phyloP scores from a whole-genome alignment of 768 basidiomycete species.

The Grammothele lineata region DNA sequence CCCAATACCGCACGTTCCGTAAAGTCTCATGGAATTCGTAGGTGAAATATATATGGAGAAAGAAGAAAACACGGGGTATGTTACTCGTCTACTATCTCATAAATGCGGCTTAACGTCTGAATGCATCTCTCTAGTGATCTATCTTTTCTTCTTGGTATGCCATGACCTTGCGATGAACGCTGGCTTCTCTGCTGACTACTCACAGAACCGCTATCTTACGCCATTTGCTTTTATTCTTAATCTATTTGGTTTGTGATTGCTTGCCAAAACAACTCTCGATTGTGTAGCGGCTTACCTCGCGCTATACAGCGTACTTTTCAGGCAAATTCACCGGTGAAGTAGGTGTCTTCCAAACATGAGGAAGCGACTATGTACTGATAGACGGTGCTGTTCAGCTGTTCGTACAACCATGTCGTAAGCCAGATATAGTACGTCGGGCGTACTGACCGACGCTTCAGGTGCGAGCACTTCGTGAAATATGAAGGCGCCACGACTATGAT shows the following conservation, averaged over 20 bases:
- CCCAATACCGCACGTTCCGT: neutral
- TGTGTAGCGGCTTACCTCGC: too few species aligned
- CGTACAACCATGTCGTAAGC: too few species aligned
- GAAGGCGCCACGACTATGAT: slow-evolving; percentile 45
- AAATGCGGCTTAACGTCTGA: neutral
- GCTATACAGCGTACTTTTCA: slow-evolving; percentile 20
- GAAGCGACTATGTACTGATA: neutral
- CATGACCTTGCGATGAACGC: too few species aligned
- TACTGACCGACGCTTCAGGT: slow-evolving; percentile 11
- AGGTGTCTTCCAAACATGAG: neutral
- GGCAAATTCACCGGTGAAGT: slow-evolving; percentile 16
- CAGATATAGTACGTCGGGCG: too few species aligned
- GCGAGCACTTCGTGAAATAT: slow-evolving; percentile 28
- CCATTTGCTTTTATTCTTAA: slow-evolving; percentile 61
- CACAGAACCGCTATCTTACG: slow-evolving; percentile 60
- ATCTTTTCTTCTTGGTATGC: slow-evolving; percentile 34
- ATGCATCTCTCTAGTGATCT: slow-evolving; percentile 20
- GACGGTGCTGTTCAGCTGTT: too few species aligned
- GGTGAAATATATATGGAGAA: slow-evolving; percentile 53
- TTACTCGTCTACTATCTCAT: slow-evolving; percentile 30
- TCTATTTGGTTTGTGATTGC: slow-evolving; percentile 35
- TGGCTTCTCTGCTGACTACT: neutral
- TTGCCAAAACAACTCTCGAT: neutral
- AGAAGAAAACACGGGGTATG: slow-evolving; percentile 37
- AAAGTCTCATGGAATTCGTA: slow-evolving; percentile 8